Percentiles rank a stretch among this genome's conserved stretches.
These are phyloP conservation scores for Penicillium oxalicum DNA, from an alignment of 2,329 filamentous ascomycete genomes.

Conservation along the genomic window DNA sequence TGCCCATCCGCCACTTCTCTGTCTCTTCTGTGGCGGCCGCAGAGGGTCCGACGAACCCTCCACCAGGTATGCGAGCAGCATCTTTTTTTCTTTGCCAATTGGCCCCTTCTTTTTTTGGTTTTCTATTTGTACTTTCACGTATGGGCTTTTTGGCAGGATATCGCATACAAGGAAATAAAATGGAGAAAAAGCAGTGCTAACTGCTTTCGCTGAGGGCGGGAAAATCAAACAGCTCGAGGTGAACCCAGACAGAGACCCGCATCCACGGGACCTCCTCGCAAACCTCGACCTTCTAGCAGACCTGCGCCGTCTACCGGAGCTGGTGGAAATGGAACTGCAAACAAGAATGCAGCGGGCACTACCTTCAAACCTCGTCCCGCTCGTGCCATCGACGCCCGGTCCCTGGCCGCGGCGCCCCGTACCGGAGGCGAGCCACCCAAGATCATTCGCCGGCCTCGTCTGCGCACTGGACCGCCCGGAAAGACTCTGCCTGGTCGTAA, in stretches of 20 bases:
- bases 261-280: slow-evolving; percentile 9
- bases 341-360: slow-evolving; percentile 4
- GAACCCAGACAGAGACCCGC: slow-evolving; percentile 6
- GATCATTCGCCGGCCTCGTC: slow-evolving; percentile 27
- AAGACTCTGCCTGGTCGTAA: slow-evolving; percentile 18
- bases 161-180: too few species aligned
- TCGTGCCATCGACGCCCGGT: slow-evolving; percentile 33
- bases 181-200: too few species aligned
- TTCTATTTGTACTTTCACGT: too few species aligned
- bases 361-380: slow-evolving; percentile 20
- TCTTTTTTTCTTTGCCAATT: neutral
- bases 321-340: neutral
- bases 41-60: slow-evolving; percentile 11
- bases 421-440: slow-evolving; percentile 23
- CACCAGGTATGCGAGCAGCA: slow-evolving; percentile 20
- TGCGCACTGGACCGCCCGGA: slow-evolving; percentile 19
- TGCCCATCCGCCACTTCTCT: slow-evolving; percentile 26
- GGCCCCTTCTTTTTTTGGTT: too few species aligned
- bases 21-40: slow-evolving; percentile 11
- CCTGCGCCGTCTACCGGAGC: neutral
- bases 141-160: too few species aligned
- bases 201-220: too few species aligned
- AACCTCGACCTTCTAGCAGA: slow-evolving; percentile 16
- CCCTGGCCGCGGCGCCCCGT: slow-evolving; percentile 30
- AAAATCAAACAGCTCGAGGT: slow-evolving; percentile 1